Conservation (phyloP, 2,329 filamentous ascomycete genomes). For the Penicillium expansum region DNA sequence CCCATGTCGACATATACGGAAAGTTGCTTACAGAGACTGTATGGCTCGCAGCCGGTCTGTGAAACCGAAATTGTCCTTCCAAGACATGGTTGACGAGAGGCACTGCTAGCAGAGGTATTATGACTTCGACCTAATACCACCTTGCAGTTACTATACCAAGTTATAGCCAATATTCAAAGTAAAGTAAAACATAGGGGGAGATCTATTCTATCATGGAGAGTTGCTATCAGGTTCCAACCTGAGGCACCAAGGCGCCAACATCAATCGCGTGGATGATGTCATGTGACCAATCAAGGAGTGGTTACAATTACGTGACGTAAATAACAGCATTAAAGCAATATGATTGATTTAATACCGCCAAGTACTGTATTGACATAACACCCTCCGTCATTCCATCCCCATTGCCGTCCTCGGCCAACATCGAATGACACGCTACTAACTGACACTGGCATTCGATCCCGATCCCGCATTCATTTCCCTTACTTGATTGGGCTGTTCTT, state of each 20-base stretch:
- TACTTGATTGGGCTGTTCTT: slow-evolving; percentile 13
- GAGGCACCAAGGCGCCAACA: slow-evolving; percentile 1
- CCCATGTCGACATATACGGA: background rate
- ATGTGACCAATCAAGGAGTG: slow-evolving; percentile 13
- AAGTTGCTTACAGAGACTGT: slow-evolving; percentile 56
- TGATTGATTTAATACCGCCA: background rate
- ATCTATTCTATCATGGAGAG: background rate
- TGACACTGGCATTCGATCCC: slow-evolving; percentile 13
- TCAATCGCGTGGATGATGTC: slow-evolving; percentile 17
- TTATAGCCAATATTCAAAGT: background rate
- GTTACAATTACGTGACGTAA: background rate
- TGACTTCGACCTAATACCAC: background rate
- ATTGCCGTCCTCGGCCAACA: slow-evolving; percentile 23
- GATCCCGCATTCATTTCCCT: slow-evolving; percentile 19
- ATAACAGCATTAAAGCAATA: background rate
- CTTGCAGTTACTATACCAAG: background rate
- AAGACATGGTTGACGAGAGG: slow-evolving; percentile 30
- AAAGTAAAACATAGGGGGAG: background rate
- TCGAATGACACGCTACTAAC: slow-evolving; percentile 14
- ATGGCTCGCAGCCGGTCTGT: slow-evolving; percentile 63
- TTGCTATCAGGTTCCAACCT: background rate
- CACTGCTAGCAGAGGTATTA: background rate
- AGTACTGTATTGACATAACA: slow-evolving; percentile 8
- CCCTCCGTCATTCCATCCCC: slow-evolving; percentile 26
- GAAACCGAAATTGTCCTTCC: slow-evolving; percentile 56